Conservation (phyloP, 129 eudicot species). For the Pulicaria dysenterica region DNA sequence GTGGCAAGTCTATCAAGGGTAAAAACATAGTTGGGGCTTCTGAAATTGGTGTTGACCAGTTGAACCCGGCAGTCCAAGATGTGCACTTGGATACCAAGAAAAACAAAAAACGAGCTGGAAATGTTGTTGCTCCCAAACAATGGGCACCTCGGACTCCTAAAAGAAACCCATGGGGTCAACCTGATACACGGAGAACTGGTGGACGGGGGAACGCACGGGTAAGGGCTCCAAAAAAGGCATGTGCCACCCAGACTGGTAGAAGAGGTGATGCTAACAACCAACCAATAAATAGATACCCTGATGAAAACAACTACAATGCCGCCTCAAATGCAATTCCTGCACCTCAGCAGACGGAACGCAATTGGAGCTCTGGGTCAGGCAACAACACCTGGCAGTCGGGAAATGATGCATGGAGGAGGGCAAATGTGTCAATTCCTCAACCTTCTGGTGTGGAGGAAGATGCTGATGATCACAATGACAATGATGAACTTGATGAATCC, state of each 20-base stretch:
- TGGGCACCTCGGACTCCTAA: constrained; percentile 38
- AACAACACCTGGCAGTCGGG: constrained; percentile 17
- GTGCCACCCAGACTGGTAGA: constrained; percentile 43
- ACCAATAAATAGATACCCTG: constrained; percentile 5
- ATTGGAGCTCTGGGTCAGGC: constrained; percentile 40
- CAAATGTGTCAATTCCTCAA: background rate
- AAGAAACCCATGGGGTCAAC: constrained; percentile 55
- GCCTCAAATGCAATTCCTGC: constrained; percentile 42
- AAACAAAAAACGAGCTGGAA: constrained; percentile 43
- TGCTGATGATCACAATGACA: constrained; percentile 11
- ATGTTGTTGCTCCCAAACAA: constrained; percentile 29
- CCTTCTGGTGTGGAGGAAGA: constrained; percentile 30
- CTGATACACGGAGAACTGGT: constrained; percentile 45
- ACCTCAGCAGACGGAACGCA: constrained; percentile 57
- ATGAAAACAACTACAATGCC: constrained; percentile 16
- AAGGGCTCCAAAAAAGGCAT: constrained; percentile 38
- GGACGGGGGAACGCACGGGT: constrained; percentile 35
- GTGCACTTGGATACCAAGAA: constrained; percentile 50
- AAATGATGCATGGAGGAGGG: constrained; percentile 19
- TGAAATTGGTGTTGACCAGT: constrained; percentile 36
- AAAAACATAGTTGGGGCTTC: constrained; percentile 29
- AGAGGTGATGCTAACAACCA: constrained; percentile 45
- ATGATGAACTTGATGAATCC: constrained; percentile 47
- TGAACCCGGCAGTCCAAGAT: constrained; percentile 46
- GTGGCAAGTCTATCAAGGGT: constrained; percentile 39